Base-by-base conservation (phyloP, 225 moss, liverwort and hornwort species). In the Takakia lepidozioides region DNA sequence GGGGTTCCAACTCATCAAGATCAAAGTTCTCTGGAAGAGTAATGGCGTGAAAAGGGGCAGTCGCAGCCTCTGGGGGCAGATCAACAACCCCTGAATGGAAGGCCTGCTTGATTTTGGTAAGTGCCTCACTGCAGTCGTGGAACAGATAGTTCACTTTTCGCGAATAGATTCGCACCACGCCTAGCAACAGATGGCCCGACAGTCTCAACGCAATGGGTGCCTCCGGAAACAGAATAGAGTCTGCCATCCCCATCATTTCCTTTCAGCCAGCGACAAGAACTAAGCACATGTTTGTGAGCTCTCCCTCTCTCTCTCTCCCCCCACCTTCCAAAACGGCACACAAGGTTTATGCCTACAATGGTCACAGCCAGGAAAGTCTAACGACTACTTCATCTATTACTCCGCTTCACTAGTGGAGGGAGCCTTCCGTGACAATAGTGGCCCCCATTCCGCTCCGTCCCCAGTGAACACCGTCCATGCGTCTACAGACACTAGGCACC, bases 141-240 rank as follows among this genome's bases (percentile, higher is more conserved):
- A 98, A 98, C 55, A 98, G 67, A 68, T 98, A 98, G 57, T 98
- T 98, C 77, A 98, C 98, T 83, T 98, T 98, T 3, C 98, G 80
- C 34, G 98, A 98, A 70, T 98, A 98, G 41, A 98, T 98, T 44
- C 98, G 84, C 35, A 98, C 98, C 9, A 98, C 98, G 29, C 98
- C 98, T 53, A 98, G 66, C 13, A 98, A 74, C 38, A 98, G 65
- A 59, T 98, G 98, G 43, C 98, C 98, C 48, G 98, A 98, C 46
- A 98, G 57, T 52, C 98, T 78, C 22, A 98, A 74, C 25, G 98
- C 98, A 55, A 98, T 98, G 8, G 98, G 98, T 51, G 91, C 98
- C 69, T 98, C 98, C 18, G 98, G 98, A 55, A 98, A 98, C 54
- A 98, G 59, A 25, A 98, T 98, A 39, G 98, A 98, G 52, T 98